Base-by-base conservation (phyloP, 192 early-diverging fungal genomes). In the Neocallimastix lanati region DNA sequence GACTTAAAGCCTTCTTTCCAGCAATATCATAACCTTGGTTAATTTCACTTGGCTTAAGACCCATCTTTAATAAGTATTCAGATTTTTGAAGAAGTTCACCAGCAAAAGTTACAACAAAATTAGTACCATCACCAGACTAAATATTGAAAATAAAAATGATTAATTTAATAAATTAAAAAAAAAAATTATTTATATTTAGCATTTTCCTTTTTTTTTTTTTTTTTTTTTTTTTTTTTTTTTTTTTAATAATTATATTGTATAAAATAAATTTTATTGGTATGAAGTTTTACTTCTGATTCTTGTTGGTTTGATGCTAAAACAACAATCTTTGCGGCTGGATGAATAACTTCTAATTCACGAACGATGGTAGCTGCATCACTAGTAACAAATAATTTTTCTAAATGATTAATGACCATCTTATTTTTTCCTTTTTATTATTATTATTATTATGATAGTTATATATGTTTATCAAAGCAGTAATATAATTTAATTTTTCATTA, bases 391-490 rank as follows among this genome's bases (percentile, higher is more conserved):
- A 99, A 89, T 89, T 98, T 98, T 82, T 97, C 95, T 80, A 97
- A 87, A 84, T 99, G 97, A 85, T 99, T 99, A 85, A 99, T 96
- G 38, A 99, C 94, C 93, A 99, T 98, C 86, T 99, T 99, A 88
- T 99, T 99, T 81, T 96, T 93, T 36, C 94, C 93, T 94, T 78
- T 78, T 28, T 30, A 33, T 33, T 33, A 6, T 33, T 33, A 33
- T 33, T 33, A 33, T 33, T 33, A 33, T 33, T 33, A 33, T n/a
- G n/a, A n/a, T n/a, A n/a, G n/a, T n/a, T n/a, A n/a, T n/a, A n/a
- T n/a, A n/a, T n/a, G n/a, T n/a, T n/a, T n/a, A n/a, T n/a, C n/a
- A n/a, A n/a, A n/a, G n/a, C n/a, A n/a, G n/a, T n/a, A n/a, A n/a
- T n/a, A n/a, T n/a, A n/a, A n/a, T n/a, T n/a, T n/a, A n/a, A n/a